Evolutionary conservation across 768 basidiomycete genomes (phyloP), one percentile per base, ranked within the genome.

Genomic region (Ramaria sp.): DNA sequence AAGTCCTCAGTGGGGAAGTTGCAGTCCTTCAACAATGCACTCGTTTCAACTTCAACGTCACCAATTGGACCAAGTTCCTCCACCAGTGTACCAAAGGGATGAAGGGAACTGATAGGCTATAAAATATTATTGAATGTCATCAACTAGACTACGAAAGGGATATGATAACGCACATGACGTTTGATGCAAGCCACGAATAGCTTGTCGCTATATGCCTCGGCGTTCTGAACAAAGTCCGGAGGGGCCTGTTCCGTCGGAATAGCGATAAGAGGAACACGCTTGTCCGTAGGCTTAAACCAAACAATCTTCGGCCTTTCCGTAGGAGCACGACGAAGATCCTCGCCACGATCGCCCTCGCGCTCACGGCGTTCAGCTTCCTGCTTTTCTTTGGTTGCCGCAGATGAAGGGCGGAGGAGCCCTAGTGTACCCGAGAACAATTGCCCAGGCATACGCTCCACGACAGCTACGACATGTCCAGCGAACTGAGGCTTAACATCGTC

Each of bases 211-310:
- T 98, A 99, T 1, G 77, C 76, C 59, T 96, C 95, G 1, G 94
- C 84, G 65, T 90, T 89, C 68, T 95, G 90, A 43, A 99, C 83
- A 65, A 99, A 99, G 68, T 98, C 94, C 16, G 77, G 78, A 5
- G 96, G 96, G 0, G 96, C 95, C 69, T 99, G 96, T 64, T 99
- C 96, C 6, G 96, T 98, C 7, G 94, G 95, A 58, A 99, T 99
- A 54, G 96, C 96, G 63, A 99, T 97, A 39, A 98, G 77, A 42
- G 96, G 96, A 1, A 99, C 96, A 55, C 96, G 88, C 69, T 99
- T 99, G 73, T 97, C 94, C 25, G 95, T 97, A 3, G 96, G 96
- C 72, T 97, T 95, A 78, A 99, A 98, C 96, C 96, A 99, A 44
- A 99, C 94, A 60, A 99, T 99, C 77, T 97, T 98, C 59, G 95